Evolutionary conservation across 2,329 filamentous ascomycete species (phyloP).

Genomic region (Curvularia spicifera): DNA sequence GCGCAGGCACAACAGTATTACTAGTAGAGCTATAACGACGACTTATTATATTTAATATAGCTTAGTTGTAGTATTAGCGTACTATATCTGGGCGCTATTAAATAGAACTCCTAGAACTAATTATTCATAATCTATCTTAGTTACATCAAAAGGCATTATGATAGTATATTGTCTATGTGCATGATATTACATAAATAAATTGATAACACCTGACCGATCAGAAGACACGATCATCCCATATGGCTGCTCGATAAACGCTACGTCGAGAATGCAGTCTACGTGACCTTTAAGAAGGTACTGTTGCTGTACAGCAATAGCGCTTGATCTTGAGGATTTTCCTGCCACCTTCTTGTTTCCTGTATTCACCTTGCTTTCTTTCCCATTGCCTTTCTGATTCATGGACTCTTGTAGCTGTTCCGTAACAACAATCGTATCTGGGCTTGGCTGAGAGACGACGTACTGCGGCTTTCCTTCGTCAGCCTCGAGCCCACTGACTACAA

Average conservation of each 20-base stretch:
- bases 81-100: too few species aligned
- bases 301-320: slow-evolving; percentile 92
- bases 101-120: too few species aligned
- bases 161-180: too few species aligned
- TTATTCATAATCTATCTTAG: too few species aligned
- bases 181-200: slow-evolving; percentile 69
- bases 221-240: slow-evolving; percentile 93
- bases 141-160: too few species aligned
- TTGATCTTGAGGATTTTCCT: slow-evolving; percentile 69
- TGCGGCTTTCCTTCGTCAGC: slow-evolving; percentile 73
- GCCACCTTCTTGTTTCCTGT: slow-evolving; percentile 46
- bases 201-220: slow-evolving; percentile 87
- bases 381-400: slow-evolving; percentile 21
- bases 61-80: too few species aligned
- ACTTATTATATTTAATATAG: too few species aligned
- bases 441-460: slow-evolving; percentile 58
- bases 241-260: slow-evolving; percentile 85
- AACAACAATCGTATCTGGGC: slow-evolving; percentile 51
- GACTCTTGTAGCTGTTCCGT: slow-evolving; percentile 46
- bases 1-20: too few species aligned
- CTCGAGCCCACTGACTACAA: slow-evolving; percentile 79
- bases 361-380: slow-evolving; percentile 35
- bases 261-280: slow-evolving; percentile 84
- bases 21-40: too few species aligned
- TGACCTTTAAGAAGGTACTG: slow-evolving; percentile 85